Evolutionary conservation across 768 basidiomycete genomes (phyloP).

Genomic region (Leucosporidium yakuticum): DNA sequence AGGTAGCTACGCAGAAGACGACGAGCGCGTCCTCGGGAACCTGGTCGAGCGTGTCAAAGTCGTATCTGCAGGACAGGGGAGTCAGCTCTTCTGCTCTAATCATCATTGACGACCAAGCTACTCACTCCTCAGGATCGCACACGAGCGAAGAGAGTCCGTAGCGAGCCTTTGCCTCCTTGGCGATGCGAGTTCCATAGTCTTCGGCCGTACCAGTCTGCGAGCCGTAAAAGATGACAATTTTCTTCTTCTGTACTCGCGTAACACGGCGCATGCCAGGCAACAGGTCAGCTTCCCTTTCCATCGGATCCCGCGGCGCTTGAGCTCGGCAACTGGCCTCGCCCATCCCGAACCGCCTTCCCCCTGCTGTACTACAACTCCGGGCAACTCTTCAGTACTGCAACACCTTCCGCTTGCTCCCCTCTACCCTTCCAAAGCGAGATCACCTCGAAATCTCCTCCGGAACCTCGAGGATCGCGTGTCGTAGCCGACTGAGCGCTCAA

Average conservation of each 20-base stretch:
- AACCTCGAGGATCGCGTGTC: too few relatives aligned
- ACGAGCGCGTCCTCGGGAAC: conserved; percentile 79
- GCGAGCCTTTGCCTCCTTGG: conserved; percentile 94
- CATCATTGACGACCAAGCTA: not conserved
- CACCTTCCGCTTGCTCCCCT: not conserved
- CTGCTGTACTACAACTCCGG: too few relatives aligned
- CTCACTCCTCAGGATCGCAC: conserved; percentile 85
- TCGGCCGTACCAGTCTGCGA: conserved; percentile 98
- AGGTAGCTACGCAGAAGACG: conserved; percentile 95
- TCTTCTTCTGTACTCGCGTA: conserved; percentile 67
- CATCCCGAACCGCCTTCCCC: not conserved
- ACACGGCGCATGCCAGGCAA: too few relatives aligned
- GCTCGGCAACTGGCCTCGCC: not conserved
- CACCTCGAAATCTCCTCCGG: too few relatives aligned
- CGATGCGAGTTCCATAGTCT: conserved; percentile 89
- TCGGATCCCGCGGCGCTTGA: not conserved
- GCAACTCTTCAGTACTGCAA: too few relatives aligned
- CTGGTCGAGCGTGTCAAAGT: conserved; percentile 91
- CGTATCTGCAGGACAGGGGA: conserved; percentile 52
- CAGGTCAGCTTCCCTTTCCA: not conserved
- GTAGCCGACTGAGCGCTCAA: not conserved
- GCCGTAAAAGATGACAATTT: conserved; percentile 93
- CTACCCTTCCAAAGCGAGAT: too few relatives aligned
- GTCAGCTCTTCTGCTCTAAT: not conserved
- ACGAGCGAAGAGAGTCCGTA: conserved; percentile 93